Base-by-base conservation (phyloP, 345 rosid genomes). In the Populus simonii region DNA sequence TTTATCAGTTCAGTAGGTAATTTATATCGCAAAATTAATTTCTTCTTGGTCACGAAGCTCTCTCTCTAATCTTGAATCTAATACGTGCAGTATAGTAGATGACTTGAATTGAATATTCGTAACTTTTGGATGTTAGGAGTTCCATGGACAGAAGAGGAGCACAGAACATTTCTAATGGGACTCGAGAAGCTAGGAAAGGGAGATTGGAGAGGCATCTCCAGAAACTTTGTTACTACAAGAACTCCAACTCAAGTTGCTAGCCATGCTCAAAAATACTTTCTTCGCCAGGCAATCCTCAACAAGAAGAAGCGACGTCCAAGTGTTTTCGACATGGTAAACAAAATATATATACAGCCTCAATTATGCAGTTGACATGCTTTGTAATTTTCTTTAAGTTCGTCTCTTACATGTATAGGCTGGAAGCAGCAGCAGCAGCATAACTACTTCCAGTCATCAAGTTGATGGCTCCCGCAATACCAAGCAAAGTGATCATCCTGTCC, bases 241-340 rank as follows among this genome's bases (percentile, higher is more conserved):
- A 89, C 92, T 67, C 91, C 92, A 10, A 91, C 94, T 10, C 94
- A 91, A 80, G 94, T 91, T 71, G 94, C 94, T 0, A 89, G 94
- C 45, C 94, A 89, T 82, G 94, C 94, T 65, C 94, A 91, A 20
- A 91, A 91, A 76, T 87, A 86, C 82, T 91, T 91, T 68, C 94
- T 91, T 47, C 84, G 92, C 57, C 90, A 73, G 59, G 78, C 86
- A 0, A 57, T 75, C 76, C 85, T 88, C 75, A 67, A 72, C 85
- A 88, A 87, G 79, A 89, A 85, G 89, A 88, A 84, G 76, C 80
- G 93, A 13, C 91, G 93, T 20, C 87, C 94, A 2, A 88, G 92
- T 84, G 87, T 91, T 59, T 91, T 89, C 38, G 92, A 89, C 82
- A 79, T 89, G 87, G 94, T 90, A 81, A 12, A 2, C 25, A 25